These are phyloP conservation scores for Colletotrichum sp. DNA, from an alignment of 2,329 filamentous ascomycete species.

Conservation along the genomic window DNA sequence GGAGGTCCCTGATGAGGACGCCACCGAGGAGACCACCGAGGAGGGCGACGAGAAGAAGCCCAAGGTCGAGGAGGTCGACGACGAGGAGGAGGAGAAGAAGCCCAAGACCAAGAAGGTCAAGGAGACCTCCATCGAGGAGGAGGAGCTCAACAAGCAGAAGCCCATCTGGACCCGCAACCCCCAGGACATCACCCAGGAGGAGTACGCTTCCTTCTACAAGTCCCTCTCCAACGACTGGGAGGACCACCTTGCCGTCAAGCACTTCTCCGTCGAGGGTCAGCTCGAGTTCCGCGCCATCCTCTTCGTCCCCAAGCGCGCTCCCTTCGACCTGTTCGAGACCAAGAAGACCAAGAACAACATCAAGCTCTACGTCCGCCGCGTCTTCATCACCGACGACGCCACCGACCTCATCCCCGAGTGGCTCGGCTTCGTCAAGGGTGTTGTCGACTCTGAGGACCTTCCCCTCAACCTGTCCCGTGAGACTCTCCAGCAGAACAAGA, in stretches of 20 bases:
- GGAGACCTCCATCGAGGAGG: conserved; percentile 98
- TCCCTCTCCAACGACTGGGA: conserved; percentile 99
- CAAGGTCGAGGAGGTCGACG: conserved; percentile 91
- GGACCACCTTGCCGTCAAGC: conserved; percentile 99
- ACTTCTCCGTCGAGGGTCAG: conserved; percentile 99
- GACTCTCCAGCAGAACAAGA: conserved; percentile 99
- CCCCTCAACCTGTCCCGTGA: conserved; percentile 99
- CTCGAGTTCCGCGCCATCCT: conserved; percentile 99
- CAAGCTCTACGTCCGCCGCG: conserved; percentile 99
- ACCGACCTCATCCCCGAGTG: conserved; percentile 99
- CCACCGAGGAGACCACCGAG: conserved; percentile 63
- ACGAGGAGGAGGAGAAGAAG: conserved; percentile 89
- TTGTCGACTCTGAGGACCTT: conserved; percentile 99
- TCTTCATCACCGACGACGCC: conserved; percentile 99
- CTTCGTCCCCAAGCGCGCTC: conserved; percentile 99
- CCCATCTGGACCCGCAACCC: conserved; percentile 99
- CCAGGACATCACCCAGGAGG: conserved; percentile 90
- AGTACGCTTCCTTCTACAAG: conserved; percentile 99
- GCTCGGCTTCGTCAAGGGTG: conserved; percentile 99
- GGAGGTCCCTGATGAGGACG: conserved; percentile 96
- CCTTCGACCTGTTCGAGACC: conserved; percentile 99
- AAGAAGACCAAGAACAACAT: conserved; percentile 99
- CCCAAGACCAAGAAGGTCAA: conserved; percentile 99
- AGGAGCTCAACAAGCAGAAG: conserved; percentile 99
- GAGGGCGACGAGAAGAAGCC: conserved; percentile 91